Evolutionary conservation across 2,329 filamentous ascomycete species (phyloP), one percentile per base, ranked within the genome.

Genomic region (Rutstroemia sp.): DNA sequence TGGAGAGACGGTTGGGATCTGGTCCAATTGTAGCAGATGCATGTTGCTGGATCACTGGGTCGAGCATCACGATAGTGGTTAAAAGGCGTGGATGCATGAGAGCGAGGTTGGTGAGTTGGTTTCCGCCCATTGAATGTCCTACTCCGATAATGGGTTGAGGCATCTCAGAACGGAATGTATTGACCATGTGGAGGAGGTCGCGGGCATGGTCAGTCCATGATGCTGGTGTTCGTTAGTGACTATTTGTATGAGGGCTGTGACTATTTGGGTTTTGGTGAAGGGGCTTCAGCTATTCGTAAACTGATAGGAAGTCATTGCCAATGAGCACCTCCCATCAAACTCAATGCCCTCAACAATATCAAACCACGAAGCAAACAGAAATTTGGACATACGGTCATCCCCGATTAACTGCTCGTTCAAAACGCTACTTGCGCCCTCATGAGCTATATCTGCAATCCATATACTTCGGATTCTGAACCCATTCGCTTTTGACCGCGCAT

Each of bases 51-150:
- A 96, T 86, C 59, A 94, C 88, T 0, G 92, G 90, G 68, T 96
- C 92, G n/a, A 96, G 74, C 34, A 95, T 79, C 46, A 95, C 76
- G 6, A 96, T 72, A 7, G 82, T 81, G 60, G 84, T 80, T 61
- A 96, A 78, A 19, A 96, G 81, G 7, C 91, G 86, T 1, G 92
- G 91, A 71, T 96, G 87, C 63, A 90, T 79, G 10, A 92, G 75
- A 4, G 88, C 76, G 16, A 92, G 76, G 63, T 90, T 84, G 54
- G 81, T 77, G 54, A 96, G 78, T 58, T 88, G 81, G 67, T 81
- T 82, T 62, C 80, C 91, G 63, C 92, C 92, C 77, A 95, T 92
- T 64, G 90, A 95, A 73, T 97, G 92, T 19, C 90, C 92, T 27
- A 96, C 71, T 58, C 88, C 92, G 61, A 96, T 73, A 19, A 96